phyloP scores from a whole-genome alignment of 140 eudicot species.

The Senecio squalidus region DNA sequence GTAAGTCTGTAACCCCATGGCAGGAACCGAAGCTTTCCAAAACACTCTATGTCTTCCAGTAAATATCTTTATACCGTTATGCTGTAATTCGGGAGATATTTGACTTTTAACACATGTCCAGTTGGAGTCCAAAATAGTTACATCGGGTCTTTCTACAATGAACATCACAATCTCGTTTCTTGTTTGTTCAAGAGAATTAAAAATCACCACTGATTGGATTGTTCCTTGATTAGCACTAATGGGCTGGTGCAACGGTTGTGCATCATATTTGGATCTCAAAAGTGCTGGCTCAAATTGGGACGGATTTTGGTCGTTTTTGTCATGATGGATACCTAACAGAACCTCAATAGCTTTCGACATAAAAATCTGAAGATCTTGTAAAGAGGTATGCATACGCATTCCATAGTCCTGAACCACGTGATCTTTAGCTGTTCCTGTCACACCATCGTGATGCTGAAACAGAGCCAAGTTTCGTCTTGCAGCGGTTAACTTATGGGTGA shows the following conservation, averaged over 20 bases:
- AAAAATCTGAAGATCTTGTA: slow-evolving; percentile 79
- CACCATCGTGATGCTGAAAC: slow-evolving; percentile 98
- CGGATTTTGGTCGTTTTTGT: slow-evolving; percentile 64
- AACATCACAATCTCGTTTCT: slow-evolving; percentile 86
- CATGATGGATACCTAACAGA: slow-evolving; percentile 68
- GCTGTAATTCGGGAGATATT: slow-evolving; percentile 87
- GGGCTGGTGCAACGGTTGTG: slow-evolving; percentile 65
- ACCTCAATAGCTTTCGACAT: slow-evolving; percentile 93
- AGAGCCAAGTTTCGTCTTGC: slow-evolving; percentile 94
- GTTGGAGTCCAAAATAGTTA: slow-evolving; percentile 78
- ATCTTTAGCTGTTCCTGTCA: slow-evolving; percentile 94
- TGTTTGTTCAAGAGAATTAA: slow-evolving; percentile 82
- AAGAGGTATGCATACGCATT: slow-evolving; percentile 80
- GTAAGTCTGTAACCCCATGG: slow-evolving; percentile 88
- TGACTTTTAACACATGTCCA: slow-evolving; percentile 97
- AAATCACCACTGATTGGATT: slow-evolving; percentile 70
- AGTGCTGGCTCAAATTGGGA: slow-evolving; percentile 74
- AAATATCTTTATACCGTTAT: slow-evolving; percentile 44
- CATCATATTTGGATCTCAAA: slow-evolving; percentile 69
- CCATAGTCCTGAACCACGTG: slow-evolving; percentile 96
- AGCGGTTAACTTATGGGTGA: slow-evolving; percentile 70
- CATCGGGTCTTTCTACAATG: slow-evolving; percentile 82
- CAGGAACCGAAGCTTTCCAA: slow-evolving; percentile 81
- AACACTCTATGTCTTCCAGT: slow-evolving; percentile 78
- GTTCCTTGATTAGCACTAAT: slow-evolving; percentile 67